Evolutionary conservation across 2,329 filamentous ascomycete species (phyloP), one percentile per base, ranked within the genome.

Genomic region (Fulvia fulva): DNA sequence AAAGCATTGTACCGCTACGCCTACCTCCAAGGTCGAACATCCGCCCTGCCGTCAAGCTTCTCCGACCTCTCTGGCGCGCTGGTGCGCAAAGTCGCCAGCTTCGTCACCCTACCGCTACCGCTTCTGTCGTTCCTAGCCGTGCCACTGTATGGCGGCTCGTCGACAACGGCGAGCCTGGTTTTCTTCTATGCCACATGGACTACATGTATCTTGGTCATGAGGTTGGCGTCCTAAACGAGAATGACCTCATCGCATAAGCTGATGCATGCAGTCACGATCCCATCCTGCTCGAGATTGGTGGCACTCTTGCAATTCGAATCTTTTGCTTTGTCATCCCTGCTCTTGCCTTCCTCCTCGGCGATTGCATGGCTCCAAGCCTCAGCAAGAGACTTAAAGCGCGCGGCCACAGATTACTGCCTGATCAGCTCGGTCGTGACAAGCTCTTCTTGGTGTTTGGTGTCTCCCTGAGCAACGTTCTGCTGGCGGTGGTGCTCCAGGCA

Each of bases 121-220:
- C 63, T 80, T 19, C 71, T 78, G n/a, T 77, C 89, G 23, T 77
- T 92, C 51, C 78, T 92, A 57, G 89, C 88, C 1, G 80, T 93
- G 37, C 89, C 89, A 1, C 81, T 90, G 63, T 75, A 90, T 43
- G 88, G 87, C 26, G 88, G 88, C 6, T 91, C 88, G 77, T 87
- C 79, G 44, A 93, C 91, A 1, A 91, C 87, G 1, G 79, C 96
- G 63, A 96, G 94, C 73, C 77, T 96, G 23, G 77, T 95, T 62
- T 92, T 96, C 78, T 94, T 96, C 75, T 93, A 91, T 73, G 83
- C 96, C 77, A 93, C 90, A 66, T 96, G 91, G 91, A 85, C n/a
- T n/a, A n/a, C n/a, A n/a, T n/a, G 86, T 5, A 93, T 90, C 0
- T 81, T 97, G 30, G 85, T 95, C 41, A 78, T 93, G 2, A 61